Evolutionary conservation across 495 filamentous ascomycete genomes (phyloP), one percentile per base, ranked within the genome.

Genomic region (Echria macrotheca): DNA sequence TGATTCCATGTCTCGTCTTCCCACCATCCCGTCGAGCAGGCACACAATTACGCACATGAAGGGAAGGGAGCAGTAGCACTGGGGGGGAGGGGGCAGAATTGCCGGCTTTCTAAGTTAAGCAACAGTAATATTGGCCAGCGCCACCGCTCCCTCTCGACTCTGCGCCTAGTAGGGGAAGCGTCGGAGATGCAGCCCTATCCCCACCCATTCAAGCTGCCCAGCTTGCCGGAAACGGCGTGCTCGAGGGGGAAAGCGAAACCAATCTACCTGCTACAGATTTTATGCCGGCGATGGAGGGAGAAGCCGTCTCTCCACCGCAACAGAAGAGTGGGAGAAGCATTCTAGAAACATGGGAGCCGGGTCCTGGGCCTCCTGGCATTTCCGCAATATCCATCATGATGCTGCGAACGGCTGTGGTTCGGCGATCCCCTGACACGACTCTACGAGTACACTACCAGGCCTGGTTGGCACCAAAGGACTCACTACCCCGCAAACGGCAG

Each of bases 31-130:
- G 47, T 54, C 50, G n/a, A 22, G 23, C 28, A 44, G 49, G 22
- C 42, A 50, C 51, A 49, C 43, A 41, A 59, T 60, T 52, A 50
- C 56, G 44, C 39, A 52, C 53, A 55, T 52, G 49, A 21, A 32
- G 33, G 25, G 44, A 28, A 23, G 33, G 25, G 44, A 21, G 19
- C 26, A 17, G 21, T 48, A 40, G 36, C 21, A 45, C 42, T 19
- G 21, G 7, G 12, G 11, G 23, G 39, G 31, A 12, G 21, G 32
- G 37, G 43, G 31, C 24, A 22, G 47, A 40, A 54, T 58, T 60
- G 51, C 46, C 4, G 14, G 14, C 29, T 37, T 59, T 62, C 61
- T 61, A 65, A 65, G 59, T 58, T 60, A 65, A 58, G 61, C 52
- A 65, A 58, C 62, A 49, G 22, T 24, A 36, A 60, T 54, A 57